Evolutionary conservation across 2,329 filamentous ascomycete species (phyloP).

Genomic region (Macrophomina tecta): DNA sequence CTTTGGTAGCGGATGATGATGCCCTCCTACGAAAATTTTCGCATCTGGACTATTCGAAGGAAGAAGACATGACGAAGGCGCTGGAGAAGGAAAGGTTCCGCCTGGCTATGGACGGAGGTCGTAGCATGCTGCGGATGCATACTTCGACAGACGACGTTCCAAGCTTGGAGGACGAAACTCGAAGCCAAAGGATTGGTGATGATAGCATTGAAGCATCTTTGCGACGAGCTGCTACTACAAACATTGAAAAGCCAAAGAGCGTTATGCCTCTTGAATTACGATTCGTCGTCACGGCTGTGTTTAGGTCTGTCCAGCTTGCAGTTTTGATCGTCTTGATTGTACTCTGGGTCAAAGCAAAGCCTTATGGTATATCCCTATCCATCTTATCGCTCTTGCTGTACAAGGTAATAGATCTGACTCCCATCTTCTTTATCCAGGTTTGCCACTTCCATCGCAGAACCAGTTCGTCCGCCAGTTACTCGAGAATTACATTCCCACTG

Average conservation of each 20-base stretch:
- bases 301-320: background rate
- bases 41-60: slow-evolving; percentile 34
- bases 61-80: slow-evolving; percentile 31
- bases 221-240: background rate
- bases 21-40: slow-evolving; percentile 35
- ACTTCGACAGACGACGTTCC: background rate
- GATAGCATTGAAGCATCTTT: background rate
- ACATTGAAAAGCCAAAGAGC: background rate
- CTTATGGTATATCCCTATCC: background rate
- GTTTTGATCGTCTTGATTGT: background rate
- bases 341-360: background rate
- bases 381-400: background rate
- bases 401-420: too few species aligned
- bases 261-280: slow-evolving; percentile 33
- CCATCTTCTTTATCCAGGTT: slow-evolving; percentile 34
- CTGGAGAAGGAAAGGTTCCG: slow-evolving; percentile 33
- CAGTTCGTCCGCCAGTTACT: slow-evolving; percentile 49
- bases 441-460: slow-evolving; percentile 45
- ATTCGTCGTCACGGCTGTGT: background rate
- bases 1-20: slow-evolving; percentile 37
- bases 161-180: background rate
- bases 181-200: background rate
- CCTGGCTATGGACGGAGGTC: slow-evolving; percentile 29
- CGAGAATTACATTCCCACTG: slow-evolving; percentile 60
- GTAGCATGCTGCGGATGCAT: slow-evolving; percentile 27